Base-by-base conservation (phyloP, 345 rosid genomes). In the Gossypium longicalyx region DNA sequence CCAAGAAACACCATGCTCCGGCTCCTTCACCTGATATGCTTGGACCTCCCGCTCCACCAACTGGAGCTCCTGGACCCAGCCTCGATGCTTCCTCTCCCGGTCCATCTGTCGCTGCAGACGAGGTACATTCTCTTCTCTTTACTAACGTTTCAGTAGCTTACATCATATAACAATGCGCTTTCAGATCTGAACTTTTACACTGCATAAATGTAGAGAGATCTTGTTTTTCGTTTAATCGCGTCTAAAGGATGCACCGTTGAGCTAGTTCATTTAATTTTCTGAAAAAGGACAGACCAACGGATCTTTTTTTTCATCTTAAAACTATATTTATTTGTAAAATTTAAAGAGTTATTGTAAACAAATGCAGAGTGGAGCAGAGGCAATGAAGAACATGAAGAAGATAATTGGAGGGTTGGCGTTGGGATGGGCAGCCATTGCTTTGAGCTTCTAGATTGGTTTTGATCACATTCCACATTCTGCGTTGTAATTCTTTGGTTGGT, bases 41-140 rank as follows among this genome's bases (percentile, higher is more conserved):
- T 19, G 54, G 92, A 65, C 96, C 97, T 54, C 97, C 97, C 5
- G 89, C 94, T 2, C 94, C 97, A 1, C 89, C 98, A 3, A 11
- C 70, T 0, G 92, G 74, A 68, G 82, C 94, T 59, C 92, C 90
- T 12, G 90, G 88, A 43, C 82, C 92, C 10, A 80, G 76, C 74
- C 12, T 12, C 1, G 88, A 83, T 4, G 84, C 82, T 0, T 13
- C 25, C 17, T 78, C 97, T 71, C 97, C 97, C 9, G 89, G 89
- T 34, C 93, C 94, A 1, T 63, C 86, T 4, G 69, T 73, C n/a
- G 76, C 80, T 27, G 87, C 80, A 54, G 91, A 89, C 25, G 67
- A 81, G 83, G 88, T 85, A 77, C 72, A 41, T 67, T 68, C 48
- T 23, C 1, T 0, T 0, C 16, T 15, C 9, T 20, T 59, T 23